Conservation (phyloP, 2,329 filamentous ascomycete species). For the Penicillium sumatraense region DNA sequence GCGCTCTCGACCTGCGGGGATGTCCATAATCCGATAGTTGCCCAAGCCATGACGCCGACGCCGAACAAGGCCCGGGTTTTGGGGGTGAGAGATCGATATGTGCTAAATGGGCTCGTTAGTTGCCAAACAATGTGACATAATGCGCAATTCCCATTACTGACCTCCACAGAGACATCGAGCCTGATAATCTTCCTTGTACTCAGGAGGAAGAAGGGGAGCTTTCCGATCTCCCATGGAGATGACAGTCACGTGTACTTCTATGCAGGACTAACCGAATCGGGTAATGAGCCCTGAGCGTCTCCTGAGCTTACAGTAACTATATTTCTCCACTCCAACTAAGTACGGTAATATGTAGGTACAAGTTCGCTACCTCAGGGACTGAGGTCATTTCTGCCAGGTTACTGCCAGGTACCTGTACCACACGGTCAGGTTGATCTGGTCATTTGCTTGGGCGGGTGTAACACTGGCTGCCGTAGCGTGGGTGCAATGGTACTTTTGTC, state of each 20-base stretch:
- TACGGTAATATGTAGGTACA: too few species aligned
- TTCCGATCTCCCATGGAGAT: neutral
- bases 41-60: slow-evolving; percentile 76
- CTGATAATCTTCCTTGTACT: neutral
- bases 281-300: slow-evolving; percentile 2
- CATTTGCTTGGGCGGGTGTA: slow-evolving; percentile 9
- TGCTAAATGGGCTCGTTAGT: slow-evolving; percentile 46
- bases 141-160: slow-evolving; percentile 29
- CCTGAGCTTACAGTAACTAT: too few species aligned
- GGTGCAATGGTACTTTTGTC: slow-evolving; percentile 8
- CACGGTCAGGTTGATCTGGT: slow-evolving; percentile 8
- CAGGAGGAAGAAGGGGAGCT: neutral
- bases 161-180: slow-evolving; percentile 46
- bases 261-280: neutral
- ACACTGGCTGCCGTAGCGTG: slow-evolving; percentile 18
- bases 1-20: slow-evolving; percentile 74
- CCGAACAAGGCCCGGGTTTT: slow-evolving; percentile 75
- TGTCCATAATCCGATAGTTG: slow-evolving; percentile 71
- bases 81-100: slow-evolving; percentile 73
- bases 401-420: slow-evolving; percentile 22
- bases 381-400: slow-evolving; percentile 2
- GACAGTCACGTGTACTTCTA: slow-evolving; percentile 6
- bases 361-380: neutral
- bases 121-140: too few species aligned
- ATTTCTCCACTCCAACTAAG: too few species aligned